Evolutionary conservation across 1,284 basidiomycete species (phyloP), one percentile per base, ranked within the genome.

Genomic region (Polyporus tsugae): DNA sequence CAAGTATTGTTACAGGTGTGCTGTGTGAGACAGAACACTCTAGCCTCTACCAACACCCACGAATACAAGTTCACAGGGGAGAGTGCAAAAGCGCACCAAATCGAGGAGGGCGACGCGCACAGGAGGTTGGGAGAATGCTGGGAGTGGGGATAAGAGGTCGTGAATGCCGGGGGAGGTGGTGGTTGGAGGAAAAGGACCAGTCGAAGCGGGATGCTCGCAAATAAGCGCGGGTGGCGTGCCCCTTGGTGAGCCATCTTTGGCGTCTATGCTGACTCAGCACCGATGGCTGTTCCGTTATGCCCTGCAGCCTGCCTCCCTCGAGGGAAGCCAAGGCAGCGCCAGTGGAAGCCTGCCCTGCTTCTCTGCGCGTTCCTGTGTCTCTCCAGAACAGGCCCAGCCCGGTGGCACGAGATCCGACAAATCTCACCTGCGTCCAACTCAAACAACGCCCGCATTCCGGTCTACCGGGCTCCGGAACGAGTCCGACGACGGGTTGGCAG

Each of bases 1-100:
- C 78, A 77, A 75, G 76, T 77, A 76, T 73, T 70, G 75, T 71
- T 79, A 78, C 78, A 79, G 75, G 70, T 69, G 74, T 69, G 62
- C 52, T 41, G 62, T 55, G 49, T 52, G 69, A 70, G 75, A 69
- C 71, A 71, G 61, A 66, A 39, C 58, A 39, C 55, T 60, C 38
- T 60, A 60, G 58, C 39, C 71, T 75, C 75, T 71, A 74, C 74
- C 64, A 64, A 76, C 70, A 72, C 75, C 67, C 66, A 71, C 73
- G 73, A 75, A 69, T 64, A 60, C 29, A 64, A 63, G 44, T 36
- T 57, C 33, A 68, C 65, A 49, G 29, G 62, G 58, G 69, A 66
- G 58, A 61, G 57, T 52, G 52, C 63, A 52, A 64, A 57, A 53
- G 46, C 22, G 22, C n/a, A 25, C 39, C n/a, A 55, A 44, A 46